A percentile compares a stretch with the other conserved stretches of the same genome.
Evolutionary conservation across 495 filamentous ascomycete species (phyloP).

Genomic region (Haplographium delicatum): DNA sequence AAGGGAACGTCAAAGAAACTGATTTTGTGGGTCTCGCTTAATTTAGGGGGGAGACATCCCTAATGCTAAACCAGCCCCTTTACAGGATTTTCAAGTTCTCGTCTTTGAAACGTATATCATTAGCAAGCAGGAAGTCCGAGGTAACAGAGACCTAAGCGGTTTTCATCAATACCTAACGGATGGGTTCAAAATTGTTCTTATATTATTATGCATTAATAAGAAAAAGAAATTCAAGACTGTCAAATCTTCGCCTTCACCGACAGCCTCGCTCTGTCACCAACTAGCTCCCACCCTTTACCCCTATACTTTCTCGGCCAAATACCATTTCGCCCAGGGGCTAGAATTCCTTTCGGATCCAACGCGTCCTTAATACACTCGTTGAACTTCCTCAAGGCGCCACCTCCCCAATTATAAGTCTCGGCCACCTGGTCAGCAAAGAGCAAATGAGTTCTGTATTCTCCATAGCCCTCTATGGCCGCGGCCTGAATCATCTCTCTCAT

Average conservation of each 20-base stretch:
- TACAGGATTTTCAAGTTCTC: too few species aligned
- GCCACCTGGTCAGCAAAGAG: slow-evolving; percentile 52
- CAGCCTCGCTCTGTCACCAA: slow-evolving; percentile 2
- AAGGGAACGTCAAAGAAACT: too few species aligned
- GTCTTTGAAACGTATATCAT: too few species aligned
- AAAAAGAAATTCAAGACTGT: too few species aligned
- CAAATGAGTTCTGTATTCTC: slow-evolving; percentile 55
- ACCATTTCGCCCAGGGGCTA: slow-evolving; percentile 50
- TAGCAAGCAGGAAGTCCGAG: too few species aligned
- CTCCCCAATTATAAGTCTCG: slow-evolving; percentile 51
- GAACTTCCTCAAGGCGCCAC: slow-evolving; percentile 46
- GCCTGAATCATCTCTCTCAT: slow-evolving; percentile 44
- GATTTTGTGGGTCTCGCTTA: too few species aligned
- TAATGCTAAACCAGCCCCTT: too few species aligned
- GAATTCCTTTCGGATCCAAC: slow-evolving; percentile 54
- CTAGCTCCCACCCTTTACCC: slow-evolving; percentile 18
- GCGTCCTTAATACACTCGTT: slow-evolving; percentile 52
- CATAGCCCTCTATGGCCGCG: slow-evolving; percentile 44
- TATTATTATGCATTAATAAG: too few species aligned
- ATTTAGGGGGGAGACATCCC: too few species aligned
- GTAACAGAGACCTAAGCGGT: too few species aligned
- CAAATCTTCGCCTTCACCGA: slow-evolving; percentile 11
- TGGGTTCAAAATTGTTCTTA: too few species aligned
- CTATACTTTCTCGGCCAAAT: slow-evolving; percentile 51
- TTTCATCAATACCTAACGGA: too few species aligned